Conservation (phyloP, 768 basidiomycete genomes). For the Boletus fagicola region DNA sequence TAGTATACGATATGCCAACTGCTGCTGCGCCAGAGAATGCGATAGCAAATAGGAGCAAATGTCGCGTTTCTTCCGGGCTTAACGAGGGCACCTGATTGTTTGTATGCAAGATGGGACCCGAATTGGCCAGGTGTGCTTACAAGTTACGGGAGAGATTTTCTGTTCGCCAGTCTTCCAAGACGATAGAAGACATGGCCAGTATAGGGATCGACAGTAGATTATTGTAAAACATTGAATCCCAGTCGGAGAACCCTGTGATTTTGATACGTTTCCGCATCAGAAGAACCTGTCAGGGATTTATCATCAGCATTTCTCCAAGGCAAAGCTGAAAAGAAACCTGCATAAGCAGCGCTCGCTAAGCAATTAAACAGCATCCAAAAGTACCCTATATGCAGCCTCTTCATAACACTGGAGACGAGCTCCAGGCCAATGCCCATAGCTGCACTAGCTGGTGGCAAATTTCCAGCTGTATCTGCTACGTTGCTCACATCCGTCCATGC, state of each 20-base stretch:
- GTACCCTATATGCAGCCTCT: conserved; percentile 76
- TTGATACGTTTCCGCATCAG: conserved; percentile 98
- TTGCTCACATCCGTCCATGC: conserved; percentile 84
- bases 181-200: conserved; percentile 73
- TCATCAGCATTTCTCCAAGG: conserved; percentile 5
- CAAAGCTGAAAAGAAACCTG: conserved; percentile 37
- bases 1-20: conserved; percentile 96
- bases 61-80: conserved; percentile 82
- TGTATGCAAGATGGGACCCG: not conserved
- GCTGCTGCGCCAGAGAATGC: conserved; percentile 97
- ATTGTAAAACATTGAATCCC: conserved; percentile 99
- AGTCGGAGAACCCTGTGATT: conserved; percentile 90
- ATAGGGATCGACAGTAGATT: conserved; percentile 94
- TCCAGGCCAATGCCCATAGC: conserved; percentile 30
- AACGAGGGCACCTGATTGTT: not conserved
- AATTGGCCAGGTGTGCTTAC: conserved; percentile 49
- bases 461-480: conserved; percentile 30
- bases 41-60: conserved; percentile 80
- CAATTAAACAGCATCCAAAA: conserved; percentile 97
- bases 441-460: conserved; percentile 27
- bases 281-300: conserved; percentile 60
- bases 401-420: conserved; percentile 46
- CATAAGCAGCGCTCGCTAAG: conserved; percentile 85
- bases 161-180: conserved; percentile 86
- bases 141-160: conserved; percentile 81